Percentiles rank a stretch among this genome's conserved stretches.
These are phyloP conservation scores for Aureobasidium lini DNA, from an alignment of 2,329 filamentous ascomycete genomes.

Conservation along the genomic window DNA sequence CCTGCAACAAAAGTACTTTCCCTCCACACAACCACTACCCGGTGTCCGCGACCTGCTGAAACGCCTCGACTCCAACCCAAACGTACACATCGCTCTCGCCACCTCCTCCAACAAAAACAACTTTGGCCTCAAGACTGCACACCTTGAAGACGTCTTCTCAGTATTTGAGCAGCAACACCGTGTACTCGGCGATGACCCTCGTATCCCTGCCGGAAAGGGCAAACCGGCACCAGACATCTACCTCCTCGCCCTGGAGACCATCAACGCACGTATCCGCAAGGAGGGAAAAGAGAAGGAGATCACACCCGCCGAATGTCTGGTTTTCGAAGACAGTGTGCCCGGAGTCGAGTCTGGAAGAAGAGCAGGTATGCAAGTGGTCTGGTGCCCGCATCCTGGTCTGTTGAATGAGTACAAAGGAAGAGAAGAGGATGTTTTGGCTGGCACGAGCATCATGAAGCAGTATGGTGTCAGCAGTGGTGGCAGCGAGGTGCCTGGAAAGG, in stretches of 20 bases:
- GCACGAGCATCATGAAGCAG: conserved; percentile 59
- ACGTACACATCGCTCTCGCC: conserved; percentile 76
- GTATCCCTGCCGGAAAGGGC: conserved; percentile 71
- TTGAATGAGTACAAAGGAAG: conserved; percentile 67
- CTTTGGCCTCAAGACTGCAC: conserved; percentile 66
- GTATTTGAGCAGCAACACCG: conserved; percentile 61
- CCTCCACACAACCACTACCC: conserved; percentile 64
- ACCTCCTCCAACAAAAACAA: conserved; percentile 68
- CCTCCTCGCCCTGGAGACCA: conserved; percentile 70
- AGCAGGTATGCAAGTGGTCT: conserved; percentile 90
- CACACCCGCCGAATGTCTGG: conserved; percentile 77
- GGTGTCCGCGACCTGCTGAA: conserved; percentile 65
- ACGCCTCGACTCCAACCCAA: conserved; percentile 48
- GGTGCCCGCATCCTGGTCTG: conserved; percentile 79
- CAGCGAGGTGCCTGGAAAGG: conserved; percentile 41
- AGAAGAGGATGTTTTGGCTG: conserved; percentile 77
- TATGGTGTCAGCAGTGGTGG: conserved; percentile 32
- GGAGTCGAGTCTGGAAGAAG: conserved; percentile 85
- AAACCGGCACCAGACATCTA: conserved; percentile 97
- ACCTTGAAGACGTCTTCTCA: conserved; percentile 45
- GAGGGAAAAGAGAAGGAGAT: conserved; percentile 57
- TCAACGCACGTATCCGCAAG: conserved; percentile 64
- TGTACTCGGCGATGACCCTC: conserved; percentile 76
- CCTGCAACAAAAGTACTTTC: conserved; percentile 67
- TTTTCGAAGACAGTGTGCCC: conserved; percentile 92